These are phyloP conservation scores for Arthroderma uncinatum DNA, from an alignment of 2,329 filamentous ascomycete species.

Conservation along the genomic window DNA sequence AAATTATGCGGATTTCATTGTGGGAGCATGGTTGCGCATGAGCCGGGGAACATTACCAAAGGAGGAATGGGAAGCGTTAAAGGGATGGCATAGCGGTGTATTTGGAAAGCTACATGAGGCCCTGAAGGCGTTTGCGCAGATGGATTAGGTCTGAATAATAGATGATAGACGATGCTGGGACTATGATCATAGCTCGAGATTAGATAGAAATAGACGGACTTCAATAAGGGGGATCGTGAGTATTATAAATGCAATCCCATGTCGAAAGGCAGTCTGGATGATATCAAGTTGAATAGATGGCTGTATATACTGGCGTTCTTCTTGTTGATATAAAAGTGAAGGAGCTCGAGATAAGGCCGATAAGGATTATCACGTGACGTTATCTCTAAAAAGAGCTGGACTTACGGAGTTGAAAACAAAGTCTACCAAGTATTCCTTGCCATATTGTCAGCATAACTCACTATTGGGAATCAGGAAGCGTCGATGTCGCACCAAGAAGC, in stretches of 20 bases:
- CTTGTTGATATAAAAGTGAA: too few relatives aligned
- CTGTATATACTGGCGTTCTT: too few relatives aligned
- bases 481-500: background rate
- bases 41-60: background rate
- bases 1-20: constrained; percentile 47
- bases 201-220: too few relatives aligned
- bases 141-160: constrained; percentile 9
- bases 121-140: constrained; percentile 29
- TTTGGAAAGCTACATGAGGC: constrained; percentile 36
- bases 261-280: too few relatives aligned
- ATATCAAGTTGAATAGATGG: too few relatives aligned
- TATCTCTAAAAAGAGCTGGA: background rate
- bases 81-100: constrained; percentile 8
- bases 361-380: too few relatives aligned
- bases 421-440: background rate
- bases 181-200: too few relatives aligned
- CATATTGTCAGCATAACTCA: background rate
- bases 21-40: constrained; percentile 48
- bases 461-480: background rate
- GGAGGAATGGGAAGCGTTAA: constrained; percentile 5
- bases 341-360: too few relatives aligned
- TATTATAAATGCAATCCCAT: too few relatives aligned
- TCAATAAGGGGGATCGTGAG: too few relatives aligned
- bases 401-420: background rate
- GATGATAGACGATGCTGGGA: background rate